Percentiles rank a stretch among this genome's conserved stretches.
Conservation (phyloP, 2,329 filamentous ascomycete species). For the Ilyonectria destructans region DNA sequence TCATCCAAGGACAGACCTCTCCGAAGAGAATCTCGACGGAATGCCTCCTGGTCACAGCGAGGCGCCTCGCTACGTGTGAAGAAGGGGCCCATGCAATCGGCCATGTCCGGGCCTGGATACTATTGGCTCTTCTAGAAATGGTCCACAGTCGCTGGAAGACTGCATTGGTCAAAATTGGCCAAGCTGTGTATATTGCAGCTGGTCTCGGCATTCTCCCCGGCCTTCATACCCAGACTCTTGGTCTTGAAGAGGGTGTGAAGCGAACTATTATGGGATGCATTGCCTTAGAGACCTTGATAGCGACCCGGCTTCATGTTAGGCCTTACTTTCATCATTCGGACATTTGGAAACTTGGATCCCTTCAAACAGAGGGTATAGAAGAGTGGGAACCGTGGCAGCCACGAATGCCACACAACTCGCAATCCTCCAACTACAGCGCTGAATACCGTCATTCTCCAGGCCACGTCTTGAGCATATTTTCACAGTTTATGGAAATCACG, state of each 20-base stretch:
- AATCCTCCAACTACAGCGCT: neutral
- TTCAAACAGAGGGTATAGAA: constrained; percentile 27
- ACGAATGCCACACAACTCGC: neutral
- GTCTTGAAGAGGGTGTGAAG: neutral
- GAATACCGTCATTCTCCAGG: constrained; percentile 19
- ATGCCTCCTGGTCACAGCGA: neutral
- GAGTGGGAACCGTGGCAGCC: constrained; percentile 37
- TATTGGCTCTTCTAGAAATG: constrained; percentile 21
- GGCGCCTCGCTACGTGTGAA: neutral
- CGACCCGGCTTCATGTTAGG: neutral
- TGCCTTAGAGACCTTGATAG: constrained; percentile 21
- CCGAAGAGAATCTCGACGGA: neutral
- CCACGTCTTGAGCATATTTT: constrained; percentile 27
- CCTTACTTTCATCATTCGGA: constrained; percentile 24
- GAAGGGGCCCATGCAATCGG: constrained; percentile 18
- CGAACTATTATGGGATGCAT: constrained; percentile 23
- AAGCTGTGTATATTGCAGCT: constrained; percentile 13
- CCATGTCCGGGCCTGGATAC: constrained; percentile 25
- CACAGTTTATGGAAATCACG: constrained; percentile 4
- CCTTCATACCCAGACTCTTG: neutral
- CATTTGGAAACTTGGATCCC: constrained; percentile 4
- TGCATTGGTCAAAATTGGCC: constrained; percentile 22
- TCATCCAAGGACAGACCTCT: neutral
- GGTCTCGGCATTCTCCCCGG: constrained; percentile 5
- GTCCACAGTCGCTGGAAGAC: constrained; percentile 6